These are phyloP conservation scores for Colletotrichum orbiculare DNA, from an alignment of 2,329 filamentous ascomycete species.

Conservation along the genomic window DNA sequence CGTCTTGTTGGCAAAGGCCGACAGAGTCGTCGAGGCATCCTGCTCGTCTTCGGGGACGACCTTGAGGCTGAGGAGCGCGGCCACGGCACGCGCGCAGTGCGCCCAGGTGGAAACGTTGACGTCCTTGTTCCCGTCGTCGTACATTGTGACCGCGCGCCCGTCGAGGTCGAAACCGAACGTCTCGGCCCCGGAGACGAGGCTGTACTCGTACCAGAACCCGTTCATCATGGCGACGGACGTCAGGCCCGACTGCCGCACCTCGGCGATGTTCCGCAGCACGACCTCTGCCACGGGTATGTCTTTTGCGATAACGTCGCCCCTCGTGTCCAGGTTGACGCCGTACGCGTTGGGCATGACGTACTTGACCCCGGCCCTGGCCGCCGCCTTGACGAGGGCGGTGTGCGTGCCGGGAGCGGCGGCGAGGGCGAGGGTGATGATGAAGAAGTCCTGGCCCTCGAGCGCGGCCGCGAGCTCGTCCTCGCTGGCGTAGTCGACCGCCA, in stretches of 20 bases:
- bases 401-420: too few species aligned
- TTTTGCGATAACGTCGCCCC: too few species aligned
- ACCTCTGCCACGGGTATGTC: too few species aligned
- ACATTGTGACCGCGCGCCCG: slow-evolving; percentile 54
- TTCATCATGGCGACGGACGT: slow-evolving; percentile 49
- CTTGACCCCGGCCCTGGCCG: too few species aligned
- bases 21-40: slow-evolving; percentile 9
- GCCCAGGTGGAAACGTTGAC: slow-evolving; percentile 69
- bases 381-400: too few species aligned
- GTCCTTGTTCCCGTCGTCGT: slow-evolving; percentile 65
- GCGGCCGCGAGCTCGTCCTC: too few species aligned
- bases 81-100: slow-evolving; percentile 60
- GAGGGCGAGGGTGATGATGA: too few species aligned
- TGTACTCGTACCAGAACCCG: slow-evolving; percentile 66
- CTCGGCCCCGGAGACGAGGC: slow-evolving; percentile 47
- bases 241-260: slow-evolving; percentile 4
- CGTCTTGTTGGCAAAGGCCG: slow-evolving; percentile 53
- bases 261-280: slow-evolving; percentile 21
- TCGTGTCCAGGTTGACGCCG: too few species aligned
- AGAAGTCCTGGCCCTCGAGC: too few species aligned
- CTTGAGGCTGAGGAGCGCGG: slow-evolving; percentile 53
- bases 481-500: too few species aligned
- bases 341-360: too few species aligned
- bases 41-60: slow-evolving; percentile 5
- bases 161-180: slow-evolving; percentile 62